Percentiles rank a stretch among this genome's conserved stretches.
Conservation (phyloP, 2,329 filamentous ascomycete genomes). For the Exophiala alcalophila region DNA sequence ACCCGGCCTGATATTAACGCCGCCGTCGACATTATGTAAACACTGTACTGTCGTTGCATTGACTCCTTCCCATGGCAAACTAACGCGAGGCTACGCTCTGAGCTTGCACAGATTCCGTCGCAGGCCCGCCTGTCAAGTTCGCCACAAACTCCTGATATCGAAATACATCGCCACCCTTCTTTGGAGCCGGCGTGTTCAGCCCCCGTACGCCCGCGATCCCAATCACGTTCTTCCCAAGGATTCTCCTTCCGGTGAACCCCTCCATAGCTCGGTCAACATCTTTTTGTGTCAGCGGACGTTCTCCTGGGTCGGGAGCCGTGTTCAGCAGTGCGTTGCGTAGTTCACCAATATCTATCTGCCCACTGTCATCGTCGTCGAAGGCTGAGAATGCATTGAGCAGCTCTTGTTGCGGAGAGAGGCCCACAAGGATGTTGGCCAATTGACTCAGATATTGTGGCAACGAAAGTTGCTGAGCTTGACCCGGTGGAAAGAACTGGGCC, state of each 20-base stretch:
- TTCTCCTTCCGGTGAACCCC: constrained; percentile 79
- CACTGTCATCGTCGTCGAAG: constrained; percentile 93
- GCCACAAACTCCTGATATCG: constrained; percentile 89
- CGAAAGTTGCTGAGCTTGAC: constrained; percentile 68
- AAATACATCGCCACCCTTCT: constrained; percentile 80
- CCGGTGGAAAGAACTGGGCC: constrained; percentile 77
- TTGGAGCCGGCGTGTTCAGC: constrained; percentile 39
- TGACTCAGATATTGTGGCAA: constrained; percentile 83
- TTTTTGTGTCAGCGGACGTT: constrained; percentile 59
- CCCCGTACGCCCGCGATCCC: constrained; percentile 28
- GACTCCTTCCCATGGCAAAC: background rate
- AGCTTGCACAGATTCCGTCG: constrained; percentile 11
- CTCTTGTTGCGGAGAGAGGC: constrained; percentile 74
- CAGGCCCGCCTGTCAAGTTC: constrained; percentile 56
- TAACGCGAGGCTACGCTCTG: constrained; percentile 16
- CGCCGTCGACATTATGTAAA: no score
- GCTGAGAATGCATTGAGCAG: constrained; percentile 87
- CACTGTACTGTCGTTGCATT: background rate
- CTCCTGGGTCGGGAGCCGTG: constrained; percentile 73
- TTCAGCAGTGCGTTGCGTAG: constrained; percentile 78
- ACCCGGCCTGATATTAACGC: no score
- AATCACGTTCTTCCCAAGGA: constrained; percentile 62
- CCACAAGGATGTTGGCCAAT: constrained; percentile 69
- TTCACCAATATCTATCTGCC: constrained; percentile 81
- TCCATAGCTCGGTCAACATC: constrained; percentile 86